phyloP scores from a whole-genome alignment of 2,329 filamentous ascomycete species.

The Fusarium odoratissimum region DNA sequence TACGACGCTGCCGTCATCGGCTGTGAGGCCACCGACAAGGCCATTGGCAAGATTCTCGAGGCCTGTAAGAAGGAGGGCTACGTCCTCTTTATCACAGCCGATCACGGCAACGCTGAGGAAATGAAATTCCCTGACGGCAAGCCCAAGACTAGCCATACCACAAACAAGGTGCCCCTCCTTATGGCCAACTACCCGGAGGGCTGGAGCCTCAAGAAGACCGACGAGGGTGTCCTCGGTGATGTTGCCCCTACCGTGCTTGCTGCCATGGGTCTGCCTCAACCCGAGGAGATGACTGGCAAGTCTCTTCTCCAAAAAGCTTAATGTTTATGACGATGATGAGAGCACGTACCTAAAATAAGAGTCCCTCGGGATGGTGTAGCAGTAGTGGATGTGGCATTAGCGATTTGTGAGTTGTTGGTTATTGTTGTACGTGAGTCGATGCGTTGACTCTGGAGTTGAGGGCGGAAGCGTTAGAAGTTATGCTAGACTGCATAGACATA shows the following conservation, averaged over 20 bases:
- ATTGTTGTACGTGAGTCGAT: slow-evolving; percentile 25
- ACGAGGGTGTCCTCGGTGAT: slow-evolving; percentile 91
- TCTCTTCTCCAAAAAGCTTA: slow-evolving; percentile 83
- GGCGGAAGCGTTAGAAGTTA: slow-evolving; percentile 29
- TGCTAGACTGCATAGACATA: slow-evolving; percentile 32
- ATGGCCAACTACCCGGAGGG: slow-evolving; percentile 96
- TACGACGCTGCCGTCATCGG: slow-evolving; percentile 93
- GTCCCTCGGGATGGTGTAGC: slow-evolving; percentile 15
- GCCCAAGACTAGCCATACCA: slow-evolving; percentile 98
- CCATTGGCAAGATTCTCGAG: slow-evolving; percentile 92
- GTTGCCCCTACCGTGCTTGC: slow-evolving; percentile 94
- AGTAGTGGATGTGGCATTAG: slow-evolving; percentile 25
- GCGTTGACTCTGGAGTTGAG: slow-evolving; percentile 41
- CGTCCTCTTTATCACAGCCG: slow-evolving; percentile 92
- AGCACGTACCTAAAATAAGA: slow-evolving; percentile 5
- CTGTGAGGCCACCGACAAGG: slow-evolving; percentile 88
- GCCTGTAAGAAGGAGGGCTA: slow-evolving; percentile 94
- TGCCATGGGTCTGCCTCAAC: slow-evolving; percentile 90
- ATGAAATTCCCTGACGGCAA: slow-evolving; percentile 97
- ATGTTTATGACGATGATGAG: slow-evolving; percentile 36
- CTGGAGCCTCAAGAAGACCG: slow-evolving; percentile 82
- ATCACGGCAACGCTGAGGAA: slow-evolving; percentile 98
- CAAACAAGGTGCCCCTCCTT: slow-evolving; percentile 96
- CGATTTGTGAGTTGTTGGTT: slow-evolving; percentile 33
- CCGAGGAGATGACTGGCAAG: slow-evolving; percentile 89